Evolutionary conservation across 2,329 filamentous ascomycete species (phyloP), one percentile per base, ranked within the genome.

Genomic region (Diaporthe sp.): DNA sequence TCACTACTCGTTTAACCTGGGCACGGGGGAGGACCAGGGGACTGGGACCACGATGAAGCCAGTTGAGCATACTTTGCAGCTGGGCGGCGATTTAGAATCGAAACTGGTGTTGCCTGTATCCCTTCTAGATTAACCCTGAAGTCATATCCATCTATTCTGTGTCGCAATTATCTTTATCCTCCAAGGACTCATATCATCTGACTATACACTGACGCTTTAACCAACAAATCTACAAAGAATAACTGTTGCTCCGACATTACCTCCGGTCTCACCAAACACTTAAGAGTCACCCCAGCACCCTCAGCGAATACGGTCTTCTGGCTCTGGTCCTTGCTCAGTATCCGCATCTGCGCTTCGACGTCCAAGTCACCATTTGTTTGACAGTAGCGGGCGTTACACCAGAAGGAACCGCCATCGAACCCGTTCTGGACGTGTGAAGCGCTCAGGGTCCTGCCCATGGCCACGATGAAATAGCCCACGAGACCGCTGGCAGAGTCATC

Each of bases 21-120:
- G 80, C 15, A 76, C 78, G 0, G 79, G 75, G 1, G 79, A 80
- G 71, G 73, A 72, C 20, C 75, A 73, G n/a, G 78, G 61, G 0
- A 78, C 78, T 0, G 78, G 75, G 0, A 78, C 73, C 7, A 63
- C 53, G 25, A 44, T 78, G 25, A 71, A 70, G 37, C 65, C 71
- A 8, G 77, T 78, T 13, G 67, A 15, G 25, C 78, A 80, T 31
- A 75, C 73, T 2, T 49, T 80, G 0, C 73, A 76, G 13, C 49
- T 55, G 9, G 75, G 75, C 0, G 68, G 47, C 12, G 51, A 13
- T 8, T 49, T 34, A 4, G 72, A 28, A 17, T 75, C 75, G 4
- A 76, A 61, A 37, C 17, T 76, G 1, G 53, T 76, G 13, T 25
- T 76, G 68, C 75, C 75, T 28, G 67, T 70, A 13, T 72, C 53